Percentiles rank a stretch among this genome's conserved stretches.
These are phyloP conservation scores for Galeopsis tetrahit DNA, from an alignment of 257 asterid species.

Conservation along the genomic window DNA sequence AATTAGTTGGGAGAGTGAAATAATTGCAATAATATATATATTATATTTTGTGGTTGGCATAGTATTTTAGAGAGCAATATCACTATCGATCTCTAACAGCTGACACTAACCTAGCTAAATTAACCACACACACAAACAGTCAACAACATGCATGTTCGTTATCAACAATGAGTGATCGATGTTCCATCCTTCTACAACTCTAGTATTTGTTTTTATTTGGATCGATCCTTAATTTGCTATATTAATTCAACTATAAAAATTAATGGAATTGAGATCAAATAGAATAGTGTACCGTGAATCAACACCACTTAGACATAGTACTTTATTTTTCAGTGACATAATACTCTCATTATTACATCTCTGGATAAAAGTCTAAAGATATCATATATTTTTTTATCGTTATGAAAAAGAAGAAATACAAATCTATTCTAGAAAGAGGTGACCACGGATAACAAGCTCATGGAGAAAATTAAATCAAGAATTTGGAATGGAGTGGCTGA, in stretches of 20 bases:
- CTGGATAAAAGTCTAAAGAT: too few species aligned
- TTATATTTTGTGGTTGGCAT: neutral
- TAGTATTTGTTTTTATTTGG: constrained; percentile 15
- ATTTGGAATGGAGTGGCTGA: too few species aligned
- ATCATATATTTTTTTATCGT: too few species aligned
- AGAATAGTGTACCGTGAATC: too few species aligned
- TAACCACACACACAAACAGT: constrained; percentile 33
- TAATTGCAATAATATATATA: constrained; percentile 11
- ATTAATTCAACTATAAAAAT: neutral
- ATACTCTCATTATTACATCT: too few species aligned
- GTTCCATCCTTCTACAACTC: constrained; percentile 30
- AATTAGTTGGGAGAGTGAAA: constrained; percentile 5
- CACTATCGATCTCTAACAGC: constrained; percentile 11
- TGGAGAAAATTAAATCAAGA: too few species aligned
- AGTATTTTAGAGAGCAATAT: too few species aligned
- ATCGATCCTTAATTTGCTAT: neutral
- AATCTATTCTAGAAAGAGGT: too few species aligned
- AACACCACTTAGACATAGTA: too few species aligned
- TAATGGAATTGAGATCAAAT: neutral
- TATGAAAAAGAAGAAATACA: too few species aligned
- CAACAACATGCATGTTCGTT: constrained; percentile 22
- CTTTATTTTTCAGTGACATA: too few species aligned
- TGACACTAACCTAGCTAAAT: constrained; percentile 13
- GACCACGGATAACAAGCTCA: too few species aligned
- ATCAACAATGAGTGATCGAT: constrained; percentile 43